Evolutionary conservation across 2,329 filamentous ascomycete species (phyloP).

Genomic region (Cylindrodendrum hubeiense): DNA sequence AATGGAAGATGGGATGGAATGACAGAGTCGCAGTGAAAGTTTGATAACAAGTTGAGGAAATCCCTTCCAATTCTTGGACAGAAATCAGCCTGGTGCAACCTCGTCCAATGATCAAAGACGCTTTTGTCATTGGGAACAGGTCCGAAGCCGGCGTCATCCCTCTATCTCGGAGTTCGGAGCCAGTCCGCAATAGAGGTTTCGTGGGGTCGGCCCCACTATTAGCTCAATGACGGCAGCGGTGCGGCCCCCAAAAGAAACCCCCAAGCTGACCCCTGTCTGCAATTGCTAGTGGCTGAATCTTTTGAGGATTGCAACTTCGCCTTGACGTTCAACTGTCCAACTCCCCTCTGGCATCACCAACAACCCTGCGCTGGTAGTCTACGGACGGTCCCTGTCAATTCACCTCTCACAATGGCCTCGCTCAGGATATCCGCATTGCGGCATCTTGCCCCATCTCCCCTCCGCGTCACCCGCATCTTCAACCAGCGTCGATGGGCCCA

Average conservation of each 20-base stretch:
- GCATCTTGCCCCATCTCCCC: slow-evolving; percentile 53
- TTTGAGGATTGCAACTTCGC: slow-evolving; percentile 12
- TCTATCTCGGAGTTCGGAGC: slow-evolving; percentile 8
- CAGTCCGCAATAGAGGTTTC: slow-evolving; percentile 5
- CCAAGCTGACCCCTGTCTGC: slow-evolving; percentile 21
- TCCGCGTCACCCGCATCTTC: slow-evolving; percentile 48
- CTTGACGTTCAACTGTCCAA: neutral
- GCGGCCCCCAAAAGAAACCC: slow-evolving; percentile 12
- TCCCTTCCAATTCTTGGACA: neutral
- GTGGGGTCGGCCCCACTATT: slow-evolving; percentile 37
- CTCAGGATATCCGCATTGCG: slow-evolving; percentile 62
- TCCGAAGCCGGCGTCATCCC: slow-evolving; percentile 42
- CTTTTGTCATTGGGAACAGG: slow-evolving; percentile 42
- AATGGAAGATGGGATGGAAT: neutral
- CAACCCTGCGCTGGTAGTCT: slow-evolving; percentile 16
- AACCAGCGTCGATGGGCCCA: slow-evolving; percentile 88
- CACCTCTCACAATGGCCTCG: slow-evolving; percentile 59
- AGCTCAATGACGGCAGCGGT: slow-evolving; percentile 37
- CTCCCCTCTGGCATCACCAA: neutral
- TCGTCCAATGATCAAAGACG: slow-evolving; percentile 38
- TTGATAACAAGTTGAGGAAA: neutral
- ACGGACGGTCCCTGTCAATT: slow-evolving; percentile 18
- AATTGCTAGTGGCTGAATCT: slow-evolving; percentile 32
- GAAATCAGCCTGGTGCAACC: neutral
- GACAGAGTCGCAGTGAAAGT: neutral